phyloP scores from a whole-genome alignment of 768 basidiomycete species.

The Mrakia hoshinonis region DNA sequence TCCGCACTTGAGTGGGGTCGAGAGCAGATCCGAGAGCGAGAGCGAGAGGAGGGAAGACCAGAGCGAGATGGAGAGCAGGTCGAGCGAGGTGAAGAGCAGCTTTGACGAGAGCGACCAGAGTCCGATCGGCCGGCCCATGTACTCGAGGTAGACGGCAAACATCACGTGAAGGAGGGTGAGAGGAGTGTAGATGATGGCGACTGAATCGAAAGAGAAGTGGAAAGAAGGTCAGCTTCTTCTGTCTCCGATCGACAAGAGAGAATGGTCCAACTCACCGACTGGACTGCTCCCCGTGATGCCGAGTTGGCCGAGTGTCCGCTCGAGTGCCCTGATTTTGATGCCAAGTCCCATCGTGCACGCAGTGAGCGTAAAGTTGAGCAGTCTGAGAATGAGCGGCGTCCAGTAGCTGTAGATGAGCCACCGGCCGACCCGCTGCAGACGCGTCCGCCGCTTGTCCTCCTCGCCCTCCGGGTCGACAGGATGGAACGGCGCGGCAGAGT shows the following conservation, averaged over 20 bases:
- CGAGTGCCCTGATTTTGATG: slow-evolving; percentile 16
- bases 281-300: slow-evolving; percentile 27
- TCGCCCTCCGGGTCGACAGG: not conserved
- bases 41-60: slow-evolving; percentile 86
- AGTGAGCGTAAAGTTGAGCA: slow-evolving; percentile 24
- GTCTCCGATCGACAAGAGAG: too few relatives aligned
- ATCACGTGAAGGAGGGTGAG: slow-evolving; percentile 77
- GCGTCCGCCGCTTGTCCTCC: not conserved
- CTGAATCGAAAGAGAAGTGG: not conserved
- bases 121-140: slow-evolving; percentile 85
- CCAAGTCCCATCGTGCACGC: slow-evolving; percentile 21
- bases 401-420: slow-evolving; percentile 14
- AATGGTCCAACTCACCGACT: slow-evolving; percentile 22
- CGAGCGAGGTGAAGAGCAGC: slow-evolving; percentile 73
- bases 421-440: not conserved
- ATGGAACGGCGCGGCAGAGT: slow-evolving; percentile 4
- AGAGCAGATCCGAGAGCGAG: slow-evolving; percentile 86
- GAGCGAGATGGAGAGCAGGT: slow-evolving; percentile 84
- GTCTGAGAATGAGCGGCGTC: slow-evolving; percentile 19
- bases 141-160: slow-evolving; percentile 81
- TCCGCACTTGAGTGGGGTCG: slow-evolving; percentile 70
- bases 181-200: slow-evolving; percentile 78
- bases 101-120: slow-evolving; percentile 82
- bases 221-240: not conserved
- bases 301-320: not conserved